Evolutionary conservation across 2,329 filamentous ascomycete species (phyloP).

Genomic region (Aspergillus cejpii): DNA sequence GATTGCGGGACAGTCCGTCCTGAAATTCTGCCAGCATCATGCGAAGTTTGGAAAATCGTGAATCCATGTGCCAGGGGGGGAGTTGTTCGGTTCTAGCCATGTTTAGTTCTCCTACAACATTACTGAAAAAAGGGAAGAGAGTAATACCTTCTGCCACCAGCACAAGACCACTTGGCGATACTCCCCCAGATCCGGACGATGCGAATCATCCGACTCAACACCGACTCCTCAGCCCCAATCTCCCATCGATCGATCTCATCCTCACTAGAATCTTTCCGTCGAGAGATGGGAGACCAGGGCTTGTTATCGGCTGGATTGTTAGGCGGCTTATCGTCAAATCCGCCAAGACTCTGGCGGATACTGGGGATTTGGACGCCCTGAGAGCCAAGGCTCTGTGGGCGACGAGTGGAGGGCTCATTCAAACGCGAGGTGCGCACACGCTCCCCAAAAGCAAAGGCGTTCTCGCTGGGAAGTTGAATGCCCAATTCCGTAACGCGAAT

Average conservation of each 20-base stretch:
- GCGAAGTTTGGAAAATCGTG: constrained; percentile 44
- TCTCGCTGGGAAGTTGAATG: constrained; percentile 52
- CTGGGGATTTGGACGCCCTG: constrained; percentile 40
- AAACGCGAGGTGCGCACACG: constrained; percentile 48
- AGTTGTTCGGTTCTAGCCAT: constrained; percentile 41
- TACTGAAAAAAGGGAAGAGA: constrained; percentile 1
- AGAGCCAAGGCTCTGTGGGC: constrained; percentile 37
- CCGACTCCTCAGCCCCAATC: constrained; percentile 47
- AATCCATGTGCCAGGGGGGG: constrained; percentile 50
- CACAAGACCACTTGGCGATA: constrained; percentile 51
- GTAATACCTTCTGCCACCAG: constrained; percentile 47
- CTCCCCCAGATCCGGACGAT: constrained; percentile 52
- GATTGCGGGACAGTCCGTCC: constrained; percentile 46
- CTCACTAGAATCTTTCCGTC: constrained; percentile 35
- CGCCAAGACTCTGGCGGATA: constrained; percentile 36
- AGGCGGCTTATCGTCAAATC: constrained; percentile 32
- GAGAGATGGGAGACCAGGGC: constrained; percentile 36
- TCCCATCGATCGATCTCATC: constrained; percentile 48
- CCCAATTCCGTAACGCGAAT: constrained; percentile 46
- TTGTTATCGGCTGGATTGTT: constrained; percentile 32
- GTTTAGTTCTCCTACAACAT: background rate
- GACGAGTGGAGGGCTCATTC: constrained; percentile 38
- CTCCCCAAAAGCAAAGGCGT: constrained; percentile 50
- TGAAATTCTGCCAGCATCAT: constrained; percentile 46
- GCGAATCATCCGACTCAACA: constrained; percentile 50